A percentile compares a stretch with the other conserved stretches of the same genome.
These are phyloP conservation scores for Venturiaceae sp. DNA, from an alignment of 2,329 filamentous ascomycete species.

Conservation along the genomic window DNA sequence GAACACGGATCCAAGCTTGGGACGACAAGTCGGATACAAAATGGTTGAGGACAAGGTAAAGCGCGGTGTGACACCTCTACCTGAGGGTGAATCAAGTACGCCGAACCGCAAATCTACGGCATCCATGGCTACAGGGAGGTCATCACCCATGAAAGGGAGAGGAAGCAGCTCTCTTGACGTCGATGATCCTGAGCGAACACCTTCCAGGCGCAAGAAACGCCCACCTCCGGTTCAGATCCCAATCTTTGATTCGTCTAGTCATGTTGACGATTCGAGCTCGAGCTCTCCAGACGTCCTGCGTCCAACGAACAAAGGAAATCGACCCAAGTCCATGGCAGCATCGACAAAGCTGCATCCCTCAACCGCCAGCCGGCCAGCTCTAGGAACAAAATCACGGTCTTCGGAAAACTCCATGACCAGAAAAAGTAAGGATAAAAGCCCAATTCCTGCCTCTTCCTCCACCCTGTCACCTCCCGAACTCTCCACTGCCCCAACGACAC, in stretches of 20 bases:
- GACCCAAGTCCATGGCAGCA: background rate
- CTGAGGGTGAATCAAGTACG: background rate
- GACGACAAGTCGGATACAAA: conserved; percentile 27
- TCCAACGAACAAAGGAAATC: background rate
- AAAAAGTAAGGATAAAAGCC: background rate
- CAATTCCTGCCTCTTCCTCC: background rate
- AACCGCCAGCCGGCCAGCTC: background rate
- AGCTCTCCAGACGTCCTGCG: conserved; percentile 1
- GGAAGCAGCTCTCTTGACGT: background rate
- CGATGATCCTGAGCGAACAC: background rate
- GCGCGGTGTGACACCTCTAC: background rate
- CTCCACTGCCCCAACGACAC: background rate
- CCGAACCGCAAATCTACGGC: background rate
- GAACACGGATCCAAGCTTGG: conserved; percentile 21
- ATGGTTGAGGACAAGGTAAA: conserved; percentile 22
- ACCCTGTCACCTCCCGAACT: background rate
- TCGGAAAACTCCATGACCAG: background rate
- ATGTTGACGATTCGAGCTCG: background rate
- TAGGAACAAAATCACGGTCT: background rate
- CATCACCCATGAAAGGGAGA: background rate
- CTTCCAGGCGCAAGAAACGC: background rate
- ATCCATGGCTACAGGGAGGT: background rate
- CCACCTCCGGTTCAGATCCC: background rate
- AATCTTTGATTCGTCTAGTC: background rate
- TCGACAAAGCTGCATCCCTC: background rate